Evolutionary conservation across 257 asterid species (phyloP).

Genomic region (Craterostigma plantagineum): DNA sequence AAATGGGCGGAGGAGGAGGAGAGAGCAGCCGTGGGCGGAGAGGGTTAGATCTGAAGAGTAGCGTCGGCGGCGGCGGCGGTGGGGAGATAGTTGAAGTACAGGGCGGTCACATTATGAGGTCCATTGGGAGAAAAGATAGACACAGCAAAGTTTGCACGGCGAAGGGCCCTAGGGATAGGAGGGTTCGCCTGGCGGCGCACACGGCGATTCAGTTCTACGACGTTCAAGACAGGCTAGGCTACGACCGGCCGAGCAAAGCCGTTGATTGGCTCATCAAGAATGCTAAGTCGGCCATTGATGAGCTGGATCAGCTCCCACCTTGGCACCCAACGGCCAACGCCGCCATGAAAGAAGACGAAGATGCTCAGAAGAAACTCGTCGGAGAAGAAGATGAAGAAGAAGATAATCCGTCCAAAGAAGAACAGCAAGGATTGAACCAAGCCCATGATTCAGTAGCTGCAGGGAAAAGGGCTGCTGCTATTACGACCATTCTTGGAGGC

Average conservation of each 20-base stretch:
- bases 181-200: slow-evolving; percentile 73
- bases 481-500: slow-evolving; percentile 10
- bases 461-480: slow-evolving; percentile 22
- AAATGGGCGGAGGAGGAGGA: slow-evolving; percentile 33
- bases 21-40: slow-evolving; percentile 12
- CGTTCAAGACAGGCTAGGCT: slow-evolving; percentile 82
- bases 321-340: slow-evolving; percentile 44
- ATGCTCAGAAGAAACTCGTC: slow-evolving; percentile 10
- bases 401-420: too few relatives aligned
- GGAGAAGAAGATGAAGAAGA: slow-evolving; percentile 5
- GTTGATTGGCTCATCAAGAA: slow-evolving; percentile 80
- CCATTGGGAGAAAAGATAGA: slow-evolving; percentile 72
- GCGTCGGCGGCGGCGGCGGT: slow-evolving; percentile 10
- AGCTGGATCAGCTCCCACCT: slow-evolving; percentile 63
- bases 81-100: slow-evolving; percentile 75
- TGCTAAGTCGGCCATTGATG: slow-evolving; percentile 66
- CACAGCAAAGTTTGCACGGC: slow-evolving; percentile 92
- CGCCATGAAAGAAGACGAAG: slow-evolving; percentile 16
- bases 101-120: slow-evolving; percentile 82
- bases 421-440: not conserved
- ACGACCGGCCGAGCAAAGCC: slow-evolving; percentile 83
- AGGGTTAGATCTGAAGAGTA: slow-evolving; percentile 9
- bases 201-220: slow-evolving; percentile 85
- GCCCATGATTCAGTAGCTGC: slow-evolving; percentile 8
- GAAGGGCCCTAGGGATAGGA: slow-evolving; percentile 78